Evolutionary conservation across 2,329 filamentous ascomycete species (phyloP).

Genomic region (Fusarium sp.): DNA sequence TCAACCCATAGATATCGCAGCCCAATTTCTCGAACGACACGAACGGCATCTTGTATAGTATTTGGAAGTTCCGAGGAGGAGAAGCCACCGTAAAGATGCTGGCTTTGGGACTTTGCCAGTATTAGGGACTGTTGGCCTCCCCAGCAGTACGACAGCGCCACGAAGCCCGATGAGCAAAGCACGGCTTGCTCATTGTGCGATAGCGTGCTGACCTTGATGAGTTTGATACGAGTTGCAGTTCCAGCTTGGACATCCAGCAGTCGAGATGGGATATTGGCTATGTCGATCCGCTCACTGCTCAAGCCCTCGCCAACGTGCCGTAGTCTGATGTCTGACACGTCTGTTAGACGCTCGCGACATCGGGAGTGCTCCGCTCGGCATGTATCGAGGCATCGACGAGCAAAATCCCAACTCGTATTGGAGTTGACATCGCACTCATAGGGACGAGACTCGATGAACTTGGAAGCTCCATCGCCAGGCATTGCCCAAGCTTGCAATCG

Average conservation of each 20-base stretch:
- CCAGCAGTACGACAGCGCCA: background rate
- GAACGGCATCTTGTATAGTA: background rate
- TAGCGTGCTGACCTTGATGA: background rate
- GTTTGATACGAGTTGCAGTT: background rate
- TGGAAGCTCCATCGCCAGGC: background rate
- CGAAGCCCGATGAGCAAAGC: background rate
- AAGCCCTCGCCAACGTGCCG: too few relatives aligned
- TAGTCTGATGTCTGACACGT: too few relatives aligned
- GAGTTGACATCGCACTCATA: background rate
- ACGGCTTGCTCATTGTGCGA: fast-evolving
- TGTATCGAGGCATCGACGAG: background rate
- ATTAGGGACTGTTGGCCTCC: background rate
- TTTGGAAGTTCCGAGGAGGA: background rate
- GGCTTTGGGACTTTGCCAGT: background rate
- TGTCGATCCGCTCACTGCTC: background rate
- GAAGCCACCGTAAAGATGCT: background rate
- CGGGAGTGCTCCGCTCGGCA: background rate
- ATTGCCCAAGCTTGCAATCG: background rate
- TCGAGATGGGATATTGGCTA: background rate
- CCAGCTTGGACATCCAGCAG: background rate
- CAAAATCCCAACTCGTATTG: background rate
- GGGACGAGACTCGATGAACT: background rate
- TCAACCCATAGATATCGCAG: background rate
- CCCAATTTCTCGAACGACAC: background rate
- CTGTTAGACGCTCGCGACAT: background rate